Base-by-base conservation (phyloP, 2,329 filamentous ascomycete genomes). In the Exophiala alcalophila region DNA sequence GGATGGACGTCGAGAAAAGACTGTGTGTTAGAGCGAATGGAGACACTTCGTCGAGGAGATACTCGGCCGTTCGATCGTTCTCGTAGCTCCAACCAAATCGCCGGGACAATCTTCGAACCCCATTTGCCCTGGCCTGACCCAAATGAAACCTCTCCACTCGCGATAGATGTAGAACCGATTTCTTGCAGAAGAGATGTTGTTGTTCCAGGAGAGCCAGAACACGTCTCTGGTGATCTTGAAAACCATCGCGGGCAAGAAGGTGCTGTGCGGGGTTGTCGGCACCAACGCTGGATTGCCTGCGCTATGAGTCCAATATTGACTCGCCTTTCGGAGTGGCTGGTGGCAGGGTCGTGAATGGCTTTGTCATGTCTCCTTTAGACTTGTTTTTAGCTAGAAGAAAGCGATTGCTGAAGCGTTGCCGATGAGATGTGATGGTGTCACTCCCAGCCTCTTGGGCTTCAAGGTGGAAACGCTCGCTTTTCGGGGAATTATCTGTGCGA, bases 31-130 rank as follows among this genome's bases (percentile, higher is more conserved):
- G 61, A 56, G 70, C 68, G 51, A 71, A 76, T 2, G 71, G 72
- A 25, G 64, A 69, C 40, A 75, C 69, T 55, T 76, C 72, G 43
- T 76, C 72, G 20, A 68, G 66, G 4, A 76, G 63, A 51, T 76
- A 74, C 50, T 68, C 66, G 0, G 68, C 67, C 66, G 75, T 74
- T 25, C 63, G 62, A 40, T 68, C 67, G 39, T 75, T 71, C 14
- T 71, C 67, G 19, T 63, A 54, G 45, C 64, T 62, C 72, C 73
- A 76, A 21, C 57, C 54, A 53, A 73, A 59, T 42, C 67, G 62
- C 34, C 67, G 64, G 10, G 61, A 60, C 11, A 73, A 57, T 30
- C 71, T 64, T 29, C 70, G 64, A 4, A 76, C 62, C 26, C 68
- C 64, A 57, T 76, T 76, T 39, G 69, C 71, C 41, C 72, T 60